These are phyloP conservation scores for Stipa capillata DNA, from an alignment of 176 grass and related monocot genomes.

Conservation along the genomic window DNA sequence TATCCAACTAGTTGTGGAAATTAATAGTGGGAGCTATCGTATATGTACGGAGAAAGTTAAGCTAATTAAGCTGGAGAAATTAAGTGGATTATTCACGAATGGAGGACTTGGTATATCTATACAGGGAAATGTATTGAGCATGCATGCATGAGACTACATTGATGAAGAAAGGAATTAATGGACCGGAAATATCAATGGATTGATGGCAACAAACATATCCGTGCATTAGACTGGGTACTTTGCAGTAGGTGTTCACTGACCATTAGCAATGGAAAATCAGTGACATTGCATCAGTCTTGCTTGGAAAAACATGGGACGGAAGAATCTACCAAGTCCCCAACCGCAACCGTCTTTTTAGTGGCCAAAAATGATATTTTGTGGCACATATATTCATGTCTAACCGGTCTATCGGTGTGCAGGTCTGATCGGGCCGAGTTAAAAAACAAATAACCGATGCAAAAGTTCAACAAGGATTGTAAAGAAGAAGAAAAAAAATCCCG, in stretches of 20 bases:
- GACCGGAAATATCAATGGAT: too few relatives aligned
- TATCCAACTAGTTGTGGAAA: too few relatives aligned
- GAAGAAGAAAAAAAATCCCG: too few relatives aligned
- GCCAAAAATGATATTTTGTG: not conserved
- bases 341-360: not conserved
- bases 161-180: not conserved
- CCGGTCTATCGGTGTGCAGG: not conserved
- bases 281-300: not conserved
- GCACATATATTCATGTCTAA: not conserved
- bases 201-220: not conserved
- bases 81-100: too few relatives aligned
- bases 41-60: too few relatives aligned
- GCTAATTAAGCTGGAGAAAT: too few relatives aligned
- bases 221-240: not conserved
- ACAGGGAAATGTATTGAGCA: too few relatives aligned
- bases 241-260: not conserved
- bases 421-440: too few relatives aligned
- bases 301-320: not conserved
- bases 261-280: not conserved
- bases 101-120: too few relatives aligned
- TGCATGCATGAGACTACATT: not conserved
- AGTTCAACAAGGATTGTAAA: too few relatives aligned
- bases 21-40: too few relatives aligned
- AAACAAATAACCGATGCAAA: too few relatives aligned
- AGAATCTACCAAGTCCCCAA: not conserved